Evolutionary conservation across 2,329 filamentous ascomycete genomes (phyloP).

Genomic region (Cercospora sojina): DNA sequence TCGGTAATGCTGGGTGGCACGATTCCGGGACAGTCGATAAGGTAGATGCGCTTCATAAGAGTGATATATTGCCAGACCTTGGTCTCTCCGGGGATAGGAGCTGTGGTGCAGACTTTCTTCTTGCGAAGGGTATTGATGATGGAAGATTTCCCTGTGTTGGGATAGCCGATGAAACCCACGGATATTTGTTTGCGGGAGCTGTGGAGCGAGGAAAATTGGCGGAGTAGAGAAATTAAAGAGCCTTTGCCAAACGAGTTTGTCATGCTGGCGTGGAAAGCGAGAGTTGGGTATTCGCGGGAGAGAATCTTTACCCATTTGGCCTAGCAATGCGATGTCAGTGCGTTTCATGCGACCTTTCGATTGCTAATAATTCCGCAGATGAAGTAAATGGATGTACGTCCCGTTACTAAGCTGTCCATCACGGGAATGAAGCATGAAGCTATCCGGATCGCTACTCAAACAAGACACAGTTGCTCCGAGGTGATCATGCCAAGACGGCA

Average conservation of each 20-base stretch:
- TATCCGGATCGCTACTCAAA: constrained; percentile 95
- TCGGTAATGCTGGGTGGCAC: constrained; percentile 86
- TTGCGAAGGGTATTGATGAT: constrained; percentile 95
- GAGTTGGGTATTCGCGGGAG: constrained; percentile 87
- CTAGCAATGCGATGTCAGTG: constrained; percentile 50
- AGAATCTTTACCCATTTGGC: constrained; percentile 88
- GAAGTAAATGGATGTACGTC: constrained; percentile 68
- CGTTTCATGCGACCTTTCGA: neutral
- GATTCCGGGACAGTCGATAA: constrained; percentile 96
- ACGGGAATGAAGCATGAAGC: constrained; percentile 59
- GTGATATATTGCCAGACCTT: constrained; percentile 99
- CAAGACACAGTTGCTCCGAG: constrained; percentile 70
- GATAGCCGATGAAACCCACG: constrained; percentile 84
- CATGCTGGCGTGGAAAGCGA: constrained; percentile 91
- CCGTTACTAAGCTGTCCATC: constrained; percentile 98
- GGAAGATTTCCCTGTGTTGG: constrained; percentile 92
- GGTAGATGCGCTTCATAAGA: constrained; percentile 87
- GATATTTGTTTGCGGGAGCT: constrained; percentile 91
- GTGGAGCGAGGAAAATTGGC: constrained; percentile 90
- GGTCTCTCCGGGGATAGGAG: constrained; percentile 92
- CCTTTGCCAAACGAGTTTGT: constrained; percentile 97
- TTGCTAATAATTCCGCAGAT: neutral
- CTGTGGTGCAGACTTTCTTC: constrained; percentile 91
- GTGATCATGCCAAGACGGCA: constrained; percentile 88
- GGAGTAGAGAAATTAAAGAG: constrained; percentile 83